phyloP scores from a whole-genome alignment of 73 alveolate species.

The Stentor coeruleus region DNA sequence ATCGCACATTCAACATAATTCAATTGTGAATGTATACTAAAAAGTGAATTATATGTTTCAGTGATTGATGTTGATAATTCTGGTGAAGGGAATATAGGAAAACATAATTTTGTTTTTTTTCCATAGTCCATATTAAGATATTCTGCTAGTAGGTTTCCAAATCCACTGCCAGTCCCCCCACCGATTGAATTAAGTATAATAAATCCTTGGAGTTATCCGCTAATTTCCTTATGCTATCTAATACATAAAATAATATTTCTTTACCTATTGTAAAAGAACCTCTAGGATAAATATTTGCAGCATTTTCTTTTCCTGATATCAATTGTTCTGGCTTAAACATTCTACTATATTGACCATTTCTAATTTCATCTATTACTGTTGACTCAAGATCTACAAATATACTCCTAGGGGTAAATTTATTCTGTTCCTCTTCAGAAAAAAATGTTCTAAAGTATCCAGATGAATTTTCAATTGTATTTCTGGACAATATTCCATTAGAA shows the following conservation, averaged over 20 bases:
- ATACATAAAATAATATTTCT: neutral
- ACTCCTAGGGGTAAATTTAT: constrained; percentile 31
- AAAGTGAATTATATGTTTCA: constrained; percentile 49
- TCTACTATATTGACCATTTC: constrained; percentile 19
- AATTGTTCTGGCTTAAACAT: constrained; percentile 28
- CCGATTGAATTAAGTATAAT: constrained; percentile 33
- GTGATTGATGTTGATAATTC: neutral
- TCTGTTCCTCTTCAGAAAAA: constrained; percentile 21
- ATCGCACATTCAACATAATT: constrained; percentile 29
- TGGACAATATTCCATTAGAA: constrained; percentile 7
- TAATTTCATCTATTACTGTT: constrained; percentile 26
- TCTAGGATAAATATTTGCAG: constrained; percentile 28
- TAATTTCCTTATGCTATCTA: constrained; percentile 26
- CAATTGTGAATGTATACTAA: constrained; percentile 19
- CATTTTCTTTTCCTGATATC: constrained; percentile 34
- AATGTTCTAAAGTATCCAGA: constrained; percentile 18
- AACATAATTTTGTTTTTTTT: constrained; percentile 27
- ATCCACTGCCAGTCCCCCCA: constrained; percentile 52
- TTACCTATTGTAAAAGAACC: constrained; percentile 36
- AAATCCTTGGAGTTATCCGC: constrained; percentile 46
- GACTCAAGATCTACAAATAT: constrained; percentile 41
- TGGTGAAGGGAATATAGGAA: constrained; percentile 31
- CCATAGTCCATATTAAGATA: constrained; percentile 16
- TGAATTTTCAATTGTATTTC: neutral
- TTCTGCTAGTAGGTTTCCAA: constrained; percentile 22